Evolutionary conservation across 1,284 basidiomycete species (phyloP).

Genomic region (Melampsora americana): DNA sequence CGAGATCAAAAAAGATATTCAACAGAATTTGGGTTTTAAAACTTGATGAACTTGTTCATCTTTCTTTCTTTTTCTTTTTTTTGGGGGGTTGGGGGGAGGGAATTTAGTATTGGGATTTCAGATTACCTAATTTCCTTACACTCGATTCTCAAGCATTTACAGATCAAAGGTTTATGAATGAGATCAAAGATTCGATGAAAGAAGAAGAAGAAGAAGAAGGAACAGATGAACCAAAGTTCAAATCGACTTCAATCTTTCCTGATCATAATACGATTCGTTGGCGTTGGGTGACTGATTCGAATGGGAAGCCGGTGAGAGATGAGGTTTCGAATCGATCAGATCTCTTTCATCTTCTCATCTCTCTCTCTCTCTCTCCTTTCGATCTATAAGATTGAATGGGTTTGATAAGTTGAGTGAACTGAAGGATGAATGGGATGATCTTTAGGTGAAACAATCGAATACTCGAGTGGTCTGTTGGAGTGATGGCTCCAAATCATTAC

Average conservation of each 20-base stretch:
- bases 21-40: background rate
- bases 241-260: background rate
- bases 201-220: slow-evolving; percentile 15
- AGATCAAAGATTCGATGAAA: background rate
- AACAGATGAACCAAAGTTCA: background rate
- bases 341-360: too few relatives aligned
- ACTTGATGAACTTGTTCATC: background rate
- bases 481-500: slow-evolving; percentile 78
- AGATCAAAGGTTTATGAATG: slow-evolving; percentile 21
- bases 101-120: slow-evolving; percentile 34
- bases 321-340: too few relatives aligned
- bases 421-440: background rate
- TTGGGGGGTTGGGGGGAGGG: too few relatives aligned
- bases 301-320: slow-evolving; percentile 17
- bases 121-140: slow-evolving; percentile 24
- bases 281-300: slow-evolving; percentile 16
- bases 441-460: slow-evolving; percentile 74
- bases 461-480: slow-evolving; percentile 84
- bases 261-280: slow-evolving; percentile 35
- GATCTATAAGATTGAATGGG: background rate
- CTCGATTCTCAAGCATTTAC: slow-evolving; percentile 25
- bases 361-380: too few relatives aligned
- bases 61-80: too few relatives aligned
- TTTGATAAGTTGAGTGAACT: background rate
- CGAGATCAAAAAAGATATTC: background rate